Conservation (phyloP, 2,329 filamentous ascomycete species). For the Basipetospora chlamydospora region DNA sequence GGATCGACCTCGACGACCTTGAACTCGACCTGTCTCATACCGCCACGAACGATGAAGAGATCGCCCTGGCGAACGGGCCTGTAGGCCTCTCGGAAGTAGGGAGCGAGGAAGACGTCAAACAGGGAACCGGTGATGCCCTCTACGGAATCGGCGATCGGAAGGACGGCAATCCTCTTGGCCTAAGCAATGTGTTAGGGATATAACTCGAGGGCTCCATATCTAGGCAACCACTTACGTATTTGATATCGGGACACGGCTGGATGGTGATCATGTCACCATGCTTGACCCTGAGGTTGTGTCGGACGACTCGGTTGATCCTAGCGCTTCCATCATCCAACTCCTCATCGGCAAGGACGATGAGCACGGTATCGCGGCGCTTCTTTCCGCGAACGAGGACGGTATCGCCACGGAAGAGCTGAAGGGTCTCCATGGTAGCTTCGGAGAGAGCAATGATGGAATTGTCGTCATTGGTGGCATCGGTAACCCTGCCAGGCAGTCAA, state of each 20-base stretch:
- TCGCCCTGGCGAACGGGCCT: constrained; percentile 93
- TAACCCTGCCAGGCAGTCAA: too few relatives aligned
- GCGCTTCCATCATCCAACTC: constrained; percentile 95
- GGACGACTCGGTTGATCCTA: constrained; percentile 94
- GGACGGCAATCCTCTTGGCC: constrained; percentile 97
- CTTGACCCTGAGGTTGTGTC: constrained; percentile 97
- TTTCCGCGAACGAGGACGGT: constrained; percentile 97
- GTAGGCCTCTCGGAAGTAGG: constrained; percentile 99
- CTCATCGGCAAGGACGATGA: constrained; percentile 95
- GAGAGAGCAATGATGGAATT: constrained; percentile 98
- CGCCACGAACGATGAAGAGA: constrained; percentile 90
- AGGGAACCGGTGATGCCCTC: constrained; percentile 95
- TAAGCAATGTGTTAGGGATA: constrained; percentile 21
- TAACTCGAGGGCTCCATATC: too few relatives aligned
- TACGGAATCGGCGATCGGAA: constrained; percentile 94
- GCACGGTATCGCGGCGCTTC: constrained; percentile 97
- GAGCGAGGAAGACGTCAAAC: constrained; percentile 97
- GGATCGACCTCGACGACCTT: constrained; percentile 98
- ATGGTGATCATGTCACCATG: constrained; percentile 96
- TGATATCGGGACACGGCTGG: constrained; percentile 96
- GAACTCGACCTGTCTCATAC: constrained; percentile 98
- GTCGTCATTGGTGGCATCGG: constrained; percentile 97
- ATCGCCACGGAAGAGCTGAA: constrained; percentile 96
- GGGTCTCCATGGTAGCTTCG: constrained; percentile 96
- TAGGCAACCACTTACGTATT: constrained; percentile 68